These are phyloP conservation scores for Grammothele lineata DNA, from an alignment of 768 basidiomycete genomes.

Conservation along the genomic window DNA sequence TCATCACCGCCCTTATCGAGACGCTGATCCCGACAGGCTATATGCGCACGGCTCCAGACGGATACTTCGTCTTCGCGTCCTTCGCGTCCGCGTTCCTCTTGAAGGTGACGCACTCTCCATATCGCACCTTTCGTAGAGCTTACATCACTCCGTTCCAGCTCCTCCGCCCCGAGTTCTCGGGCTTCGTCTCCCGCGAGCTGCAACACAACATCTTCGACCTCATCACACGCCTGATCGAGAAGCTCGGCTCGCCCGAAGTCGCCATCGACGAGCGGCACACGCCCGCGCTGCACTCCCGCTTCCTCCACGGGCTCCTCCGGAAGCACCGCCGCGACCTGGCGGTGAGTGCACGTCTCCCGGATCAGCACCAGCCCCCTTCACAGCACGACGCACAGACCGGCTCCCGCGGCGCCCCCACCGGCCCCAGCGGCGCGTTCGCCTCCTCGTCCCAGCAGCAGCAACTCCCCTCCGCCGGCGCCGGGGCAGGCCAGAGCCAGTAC, in stretches of 20 bases:
- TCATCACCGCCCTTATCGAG: constrained; percentile 63
- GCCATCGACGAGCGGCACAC: constrained; percentile 82
- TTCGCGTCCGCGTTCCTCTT: constrained; percentile 83
- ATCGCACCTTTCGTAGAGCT: background rate
- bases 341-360: constrained; percentile 41
- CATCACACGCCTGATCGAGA: constrained; percentile 70
- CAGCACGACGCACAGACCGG: constrained; percentile 10
- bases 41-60: constrained; percentile 77
- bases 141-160: constrained; percentile 36
- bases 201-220: constrained; percentile 69
- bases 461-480: background rate
- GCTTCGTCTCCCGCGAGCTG: constrained; percentile 53
- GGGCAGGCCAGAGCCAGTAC: background rate
- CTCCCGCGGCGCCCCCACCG: constrained; percentile 1
- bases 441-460: too few species aligned
- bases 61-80: constrained; percentile 74
- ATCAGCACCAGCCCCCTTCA: constrained; percentile 12
- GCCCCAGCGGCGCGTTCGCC: background rate
- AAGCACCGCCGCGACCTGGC: constrained; percentile 67
- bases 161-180: constrained; percentile 70
- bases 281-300: constrained; percentile 75
- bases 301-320: constrained; percentile 67
- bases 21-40: constrained; percentile 65
- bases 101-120: constrained; percentile 45
- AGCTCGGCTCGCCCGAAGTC: constrained; percentile 63